Percentiles rank a stretch among this genome's conserved stretches.
Conservation (phyloP, 495 filamentous ascomycete species). For the Extremus antarcticus region DNA sequence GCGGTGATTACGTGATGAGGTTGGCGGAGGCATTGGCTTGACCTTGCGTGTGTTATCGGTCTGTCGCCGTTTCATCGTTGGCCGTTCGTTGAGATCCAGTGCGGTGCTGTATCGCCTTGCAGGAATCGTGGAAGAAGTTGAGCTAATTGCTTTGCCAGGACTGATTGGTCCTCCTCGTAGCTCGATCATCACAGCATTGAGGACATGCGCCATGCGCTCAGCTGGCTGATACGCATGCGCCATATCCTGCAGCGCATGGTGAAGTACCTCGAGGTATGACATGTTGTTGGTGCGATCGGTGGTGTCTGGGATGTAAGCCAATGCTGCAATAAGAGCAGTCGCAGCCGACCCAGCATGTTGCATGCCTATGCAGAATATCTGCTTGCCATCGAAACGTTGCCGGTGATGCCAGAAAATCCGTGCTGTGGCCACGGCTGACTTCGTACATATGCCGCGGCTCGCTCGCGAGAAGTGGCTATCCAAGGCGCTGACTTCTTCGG, state of each 20-base stretch:
- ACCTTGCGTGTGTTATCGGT: conserved; percentile 14
- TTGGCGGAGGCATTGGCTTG: conserved; percentile 10
- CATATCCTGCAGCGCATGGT: conserved; percentile 27
- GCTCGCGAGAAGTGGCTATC: conserved; percentile 34
- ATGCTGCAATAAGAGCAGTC: conserved; percentile 40
- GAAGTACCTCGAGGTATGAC: conserved; percentile 29
- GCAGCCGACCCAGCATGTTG: conserved; percentile 44
- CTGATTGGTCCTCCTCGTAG: conserved; percentile 21
- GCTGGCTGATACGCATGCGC: conserved; percentile 27
- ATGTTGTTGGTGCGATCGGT: conserved; percentile 27
- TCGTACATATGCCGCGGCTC: conserved; percentile 40
- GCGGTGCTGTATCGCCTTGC: conserved; percentile 23
- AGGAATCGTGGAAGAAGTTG: conserved; percentile 18
- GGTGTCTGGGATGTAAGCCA: conserved; percentile 38
- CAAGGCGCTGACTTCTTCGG: conserved; percentile 23
- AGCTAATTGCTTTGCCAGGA: neutral
- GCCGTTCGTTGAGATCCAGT: conserved; percentile 9
- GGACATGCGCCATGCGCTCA: conserved; percentile 27
- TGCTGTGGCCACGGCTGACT: conserved; percentile 40
- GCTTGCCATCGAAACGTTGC: conserved; percentile 38
- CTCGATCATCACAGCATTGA: conserved; percentile 27
- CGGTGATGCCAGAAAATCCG: conserved; percentile 43
- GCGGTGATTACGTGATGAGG: conserved; percentile 7
- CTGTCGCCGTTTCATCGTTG: conserved; percentile 23
- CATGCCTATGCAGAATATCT: conserved; percentile 35